Conservation (phyloP, 331 rosid species). For the Stylosanthes scabra region DNA sequence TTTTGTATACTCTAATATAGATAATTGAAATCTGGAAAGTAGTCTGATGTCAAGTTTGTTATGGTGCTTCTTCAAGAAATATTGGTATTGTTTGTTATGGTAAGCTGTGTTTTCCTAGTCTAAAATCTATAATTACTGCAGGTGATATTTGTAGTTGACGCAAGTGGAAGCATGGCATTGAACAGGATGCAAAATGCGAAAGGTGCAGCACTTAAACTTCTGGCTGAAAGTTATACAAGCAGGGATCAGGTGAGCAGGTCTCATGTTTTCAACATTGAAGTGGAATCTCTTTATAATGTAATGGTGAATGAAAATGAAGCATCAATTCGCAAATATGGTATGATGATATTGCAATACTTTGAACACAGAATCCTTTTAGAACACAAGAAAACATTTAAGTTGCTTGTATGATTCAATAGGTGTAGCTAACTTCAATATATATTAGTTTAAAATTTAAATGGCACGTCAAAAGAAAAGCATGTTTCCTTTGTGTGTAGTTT, state of each 20-base stretch:
- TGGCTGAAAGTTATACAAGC: slow-evolving; percentile 98
- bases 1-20: slow-evolving; percentile 9
- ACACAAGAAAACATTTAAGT: slow-evolving; percentile 17
- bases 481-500: slow-evolving; percentile 14
- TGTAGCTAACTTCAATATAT: background rate
- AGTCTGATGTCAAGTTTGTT: slow-evolving; percentile 20
- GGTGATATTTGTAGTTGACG: slow-evolving; percentile 99
- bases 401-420: background rate
- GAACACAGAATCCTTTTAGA: slow-evolving; percentile 16
- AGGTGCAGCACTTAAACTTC: slow-evolving; percentile 95
- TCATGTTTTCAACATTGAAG: slow-evolving; percentile 16
- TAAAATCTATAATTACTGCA: slow-evolving; percentile 33
- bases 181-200: slow-evolving; percentile 99
- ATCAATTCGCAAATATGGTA: slow-evolving; percentile 5
- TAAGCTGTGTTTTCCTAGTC: slow-evolving; percentile 8
- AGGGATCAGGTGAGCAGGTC: slow-evolving; percentile 82
- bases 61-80: slow-evolving; percentile 15
- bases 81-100: background rate
- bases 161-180: slow-evolving; percentile 99
- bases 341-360: background rate
- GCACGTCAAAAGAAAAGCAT: background rate
- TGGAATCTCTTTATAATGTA: slow-evolving; percentile 33
- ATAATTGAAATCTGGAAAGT: slow-evolving; percentile 4
- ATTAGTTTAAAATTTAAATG: slow-evolving; percentile 20
- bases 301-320: slow-evolving; percentile 21